Evolutionary conservation across 2,329 filamentous ascomycete species (phyloP).

Genomic region (Botryotinia convoluta): DNA sequence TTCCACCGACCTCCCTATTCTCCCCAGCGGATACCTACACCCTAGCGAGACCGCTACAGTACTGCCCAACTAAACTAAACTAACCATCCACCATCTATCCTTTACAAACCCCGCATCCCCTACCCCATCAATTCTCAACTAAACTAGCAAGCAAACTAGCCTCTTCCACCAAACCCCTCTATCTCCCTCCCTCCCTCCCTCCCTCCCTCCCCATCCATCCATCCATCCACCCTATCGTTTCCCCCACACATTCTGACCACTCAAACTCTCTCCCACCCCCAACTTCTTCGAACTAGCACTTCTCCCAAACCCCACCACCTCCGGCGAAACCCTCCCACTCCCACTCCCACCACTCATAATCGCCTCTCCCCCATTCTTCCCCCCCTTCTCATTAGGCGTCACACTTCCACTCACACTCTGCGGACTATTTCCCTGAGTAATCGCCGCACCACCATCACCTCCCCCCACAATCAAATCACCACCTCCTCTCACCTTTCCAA

Average conservation of each 20-base stretch:
- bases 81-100: background rate
- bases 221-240: background rate
- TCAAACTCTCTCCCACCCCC: slow-evolving; percentile 28
- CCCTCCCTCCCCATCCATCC: background rate
- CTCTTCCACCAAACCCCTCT: background rate
- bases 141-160: background rate
- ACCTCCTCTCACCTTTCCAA: slow-evolving; percentile 73
- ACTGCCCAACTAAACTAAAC: background rate
- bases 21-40: background rate
- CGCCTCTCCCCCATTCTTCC: slow-evolving; percentile 24
- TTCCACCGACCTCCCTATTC: background rate
- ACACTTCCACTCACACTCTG: slow-evolving; percentile 29
- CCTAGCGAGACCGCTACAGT: background rate
- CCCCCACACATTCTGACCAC: slow-evolving; percentile 26
- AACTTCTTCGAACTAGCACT: slow-evolving; percentile 27
- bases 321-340: slow-evolving; percentile 19
- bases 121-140: no score
- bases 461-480: slow-evolving; percentile 73
- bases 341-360: slow-evolving; percentile 26
- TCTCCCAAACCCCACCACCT: slow-evolving; percentile 30
- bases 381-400: slow-evolving; percentile 24
- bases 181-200: no score
- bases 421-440: background rate
- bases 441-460: slow-evolving; percentile 34
- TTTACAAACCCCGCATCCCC: no score